Evolutionary conservation across 164 flowering plant genomes (phyloP).

Genomic region (Akebia trifoliata): DNA sequence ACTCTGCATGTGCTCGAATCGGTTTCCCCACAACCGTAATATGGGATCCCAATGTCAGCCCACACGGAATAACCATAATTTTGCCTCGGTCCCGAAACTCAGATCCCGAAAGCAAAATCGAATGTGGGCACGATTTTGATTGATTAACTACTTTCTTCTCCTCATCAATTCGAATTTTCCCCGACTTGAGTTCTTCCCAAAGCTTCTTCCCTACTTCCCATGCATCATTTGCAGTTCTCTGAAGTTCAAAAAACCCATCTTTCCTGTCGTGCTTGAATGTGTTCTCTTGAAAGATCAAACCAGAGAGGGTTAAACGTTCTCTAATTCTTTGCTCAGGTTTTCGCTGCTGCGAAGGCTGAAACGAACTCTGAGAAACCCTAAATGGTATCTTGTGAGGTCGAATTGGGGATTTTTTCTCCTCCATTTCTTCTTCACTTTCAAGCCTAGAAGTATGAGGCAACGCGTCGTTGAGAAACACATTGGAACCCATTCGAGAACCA

Average conservation of each 20-base stretch:
- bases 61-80: slow-evolving; percentile 30
- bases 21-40: slow-evolving; percentile 58
- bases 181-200: slow-evolving; percentile 35
- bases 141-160: slow-evolving; percentile 14
- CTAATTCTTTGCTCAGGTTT: slow-evolving; percentile 20
- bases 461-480: slow-evolving; percentile 9
- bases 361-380: slow-evolving; percentile 16
- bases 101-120: slow-evolving; percentile 36
- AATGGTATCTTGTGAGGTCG: slow-evolving; percentile 23
- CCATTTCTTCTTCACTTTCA: slow-evolving; percentile 27
- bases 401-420: slow-evolving; percentile 26
- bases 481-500: slow-evolving; percentile 23
- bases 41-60: slow-evolving; percentile 42
- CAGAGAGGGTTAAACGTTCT: slow-evolving; percentile 33
- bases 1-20: slow-evolving; percentile 37
- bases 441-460: slow-evolving; percentile 19
- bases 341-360: slow-evolving; percentile 11
- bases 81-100: slow-evolving; percentile 26
- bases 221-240: slow-evolving; percentile 38
- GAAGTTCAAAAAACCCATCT: slow-evolving; percentile 15
- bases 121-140: slow-evolving; percentile 37
- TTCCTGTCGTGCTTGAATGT: slow-evolving; percentile 14
- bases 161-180: slow-evolving; percentile 13
- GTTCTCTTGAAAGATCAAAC: slow-evolving; percentile 31
- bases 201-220: slow-evolving; percentile 30